phyloP scores from a whole-genome alignment of 129 eudicot genomes.

The Flaveria ramosissima region DNA sequence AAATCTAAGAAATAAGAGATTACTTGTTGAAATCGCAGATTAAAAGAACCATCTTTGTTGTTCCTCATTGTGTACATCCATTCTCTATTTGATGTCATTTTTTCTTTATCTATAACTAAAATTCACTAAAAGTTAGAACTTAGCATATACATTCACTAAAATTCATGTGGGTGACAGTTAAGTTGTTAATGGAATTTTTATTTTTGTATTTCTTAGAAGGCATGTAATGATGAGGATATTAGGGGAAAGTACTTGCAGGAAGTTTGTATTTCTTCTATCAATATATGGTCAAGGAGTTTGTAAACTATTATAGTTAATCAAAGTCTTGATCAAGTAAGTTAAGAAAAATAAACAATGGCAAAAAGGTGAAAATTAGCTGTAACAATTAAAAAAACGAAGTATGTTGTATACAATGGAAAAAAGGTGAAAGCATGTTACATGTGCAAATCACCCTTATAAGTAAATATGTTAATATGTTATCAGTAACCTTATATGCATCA shows the following conservation, averaged over 20 bases:
- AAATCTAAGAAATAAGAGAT: too few relatives aligned
- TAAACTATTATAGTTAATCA: slow-evolving; percentile 15
- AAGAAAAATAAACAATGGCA: neutral
- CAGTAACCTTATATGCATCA: too few relatives aligned
- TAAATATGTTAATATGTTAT: neutral
- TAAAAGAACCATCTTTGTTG: too few relatives aligned
- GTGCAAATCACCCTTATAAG: neutral
- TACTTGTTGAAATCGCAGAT: too few relatives aligned
- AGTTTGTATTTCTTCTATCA: slow-evolving; percentile 6
- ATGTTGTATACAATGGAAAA: neutral
- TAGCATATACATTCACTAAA: too few relatives aligned
- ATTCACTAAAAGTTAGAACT: too few relatives aligned
- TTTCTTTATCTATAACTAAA: too few relatives aligned
- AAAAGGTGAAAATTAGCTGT: neutral
- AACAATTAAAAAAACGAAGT: neutral
- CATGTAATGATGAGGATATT: neutral
- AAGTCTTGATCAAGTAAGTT: neutral
- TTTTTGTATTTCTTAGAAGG: neutral
- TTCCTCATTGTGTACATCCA: too few relatives aligned
- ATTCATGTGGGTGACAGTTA: neutral
- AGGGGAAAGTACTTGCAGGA: neutral
- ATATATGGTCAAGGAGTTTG: slow-evolving; percentile 24
- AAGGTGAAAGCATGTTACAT: neutral
- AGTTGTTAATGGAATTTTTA: neutral
- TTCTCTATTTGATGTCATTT: too few relatives aligned